These are phyloP conservation scores for Cutaneotrichosporon dermatis DNA, from an alignment of 1,284 basidiomycete genomes.

Conservation along the genomic window DNA sequence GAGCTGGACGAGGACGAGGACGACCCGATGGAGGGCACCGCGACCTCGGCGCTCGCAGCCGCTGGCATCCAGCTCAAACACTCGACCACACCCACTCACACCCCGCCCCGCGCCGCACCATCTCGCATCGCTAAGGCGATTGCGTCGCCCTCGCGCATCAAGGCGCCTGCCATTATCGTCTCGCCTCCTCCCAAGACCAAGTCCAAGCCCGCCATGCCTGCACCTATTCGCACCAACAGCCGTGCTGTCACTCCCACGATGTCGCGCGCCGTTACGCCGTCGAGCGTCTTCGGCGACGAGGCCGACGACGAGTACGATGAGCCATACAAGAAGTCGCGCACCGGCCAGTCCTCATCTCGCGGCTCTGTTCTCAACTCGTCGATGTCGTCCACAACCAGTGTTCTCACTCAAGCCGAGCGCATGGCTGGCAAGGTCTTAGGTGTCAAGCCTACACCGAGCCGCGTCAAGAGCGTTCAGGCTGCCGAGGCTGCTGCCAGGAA, in stretches of 20 bases:
- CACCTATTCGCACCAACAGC: constrained; percentile 2
- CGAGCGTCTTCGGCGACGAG: constrained; percentile 4
- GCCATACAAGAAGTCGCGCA: neutral
- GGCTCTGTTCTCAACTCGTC: constrained; percentile 1
- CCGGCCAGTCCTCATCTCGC: neutral
- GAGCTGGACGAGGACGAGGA: constrained; percentile 18
- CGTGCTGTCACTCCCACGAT: neutral
- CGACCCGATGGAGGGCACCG: constrained; percentile 5
- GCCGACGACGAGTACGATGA: constrained; percentile 7
- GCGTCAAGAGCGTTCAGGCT: constrained; percentile 72
- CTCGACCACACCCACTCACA: constrained; percentile 7
- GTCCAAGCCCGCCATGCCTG: neutral
- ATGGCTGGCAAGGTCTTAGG: constrained; percentile 45
- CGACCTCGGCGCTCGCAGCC: constrained; percentile 11
- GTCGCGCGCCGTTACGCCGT: neutral
- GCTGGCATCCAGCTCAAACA: constrained; percentile 6
- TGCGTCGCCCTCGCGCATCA: neutral
- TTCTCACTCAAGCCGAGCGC: constrained; percentile 34
- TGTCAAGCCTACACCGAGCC: constrained; percentile 45
- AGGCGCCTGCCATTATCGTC: constrained; percentile 6
- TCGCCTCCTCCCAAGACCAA: constrained; percentile 13
- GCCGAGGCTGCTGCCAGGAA: constrained; percentile 77
- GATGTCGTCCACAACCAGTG: constrained; percentile 6
- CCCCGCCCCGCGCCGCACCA: neutral
- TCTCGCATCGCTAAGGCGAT: neutral